Evolutionary conservation across 139 green algal species (phyloP).

Genomic region (Micromonas pusilla): DNA sequence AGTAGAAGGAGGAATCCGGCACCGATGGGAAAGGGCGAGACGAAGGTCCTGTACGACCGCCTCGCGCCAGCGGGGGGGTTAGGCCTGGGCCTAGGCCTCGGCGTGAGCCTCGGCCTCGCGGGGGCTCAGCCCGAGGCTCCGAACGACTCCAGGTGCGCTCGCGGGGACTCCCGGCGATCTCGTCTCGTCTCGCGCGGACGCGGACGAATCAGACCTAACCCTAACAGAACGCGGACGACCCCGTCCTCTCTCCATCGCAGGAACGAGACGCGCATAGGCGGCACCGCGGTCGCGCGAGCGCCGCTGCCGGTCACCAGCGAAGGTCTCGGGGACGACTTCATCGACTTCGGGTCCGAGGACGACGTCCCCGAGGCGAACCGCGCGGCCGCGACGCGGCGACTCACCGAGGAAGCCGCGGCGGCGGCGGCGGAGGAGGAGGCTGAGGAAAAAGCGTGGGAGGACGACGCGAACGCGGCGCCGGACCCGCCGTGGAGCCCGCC

Average conservation of each 20-base stretch:
- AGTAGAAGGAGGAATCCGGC: not conserved
- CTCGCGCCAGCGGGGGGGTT: not conserved
- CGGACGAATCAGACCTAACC: not conserved
- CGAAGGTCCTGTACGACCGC: not conserved
- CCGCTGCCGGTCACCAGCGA: not conserved
- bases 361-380: not conserved
- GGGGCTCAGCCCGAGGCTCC: not conserved
- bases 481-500: slow-evolving; percentile 6
- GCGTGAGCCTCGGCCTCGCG: not conserved
- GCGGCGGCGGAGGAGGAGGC: not conserved
- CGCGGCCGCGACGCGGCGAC: not conserved
- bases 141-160: too few species aligned
- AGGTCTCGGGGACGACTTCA: slow-evolving; percentile 13
- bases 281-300: not conserved
- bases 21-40: not conserved
- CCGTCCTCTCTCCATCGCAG: too few species aligned
- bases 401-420: not conserved
- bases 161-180: too few species aligned
- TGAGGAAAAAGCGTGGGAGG: not conserved
- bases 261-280: slow-evolving; percentile 10
- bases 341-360: slow-evolving; percentile 1
- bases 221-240: too few species aligned
- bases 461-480: not conserved
- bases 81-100: slow-evolving; percentile 2
- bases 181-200: not conserved